Base-by-base conservation (phyloP, 2,329 filamentous ascomycete species). In the Fusarium nodosum region DNA sequence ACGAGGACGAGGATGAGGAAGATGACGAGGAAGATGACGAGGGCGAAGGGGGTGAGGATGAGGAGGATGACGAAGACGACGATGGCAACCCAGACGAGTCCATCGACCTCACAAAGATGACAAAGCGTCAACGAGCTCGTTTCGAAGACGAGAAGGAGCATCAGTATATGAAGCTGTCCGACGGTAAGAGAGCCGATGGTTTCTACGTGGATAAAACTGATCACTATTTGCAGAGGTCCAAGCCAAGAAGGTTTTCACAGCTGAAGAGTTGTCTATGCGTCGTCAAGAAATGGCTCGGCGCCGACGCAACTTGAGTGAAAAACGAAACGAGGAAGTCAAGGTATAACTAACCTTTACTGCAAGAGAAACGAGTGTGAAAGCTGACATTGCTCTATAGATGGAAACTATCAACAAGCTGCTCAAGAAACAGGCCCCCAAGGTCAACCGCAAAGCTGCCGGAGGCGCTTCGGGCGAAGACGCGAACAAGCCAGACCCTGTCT, bases 341-440 rank as follows among this genome's bases (percentile, higher is more conserved):
- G 86, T 85, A 81, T 57, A 78, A 18, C 15, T 5, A 11, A 31
- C 20, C 22, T 24, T 6, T 2, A 44, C 2, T 22, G 46, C 5
- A 18, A 46, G 72, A 55, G 73, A 58, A 5, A 26, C 5, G 5
- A 22, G 38, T 26, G 6, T 30, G 15, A 20, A 57, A 66, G 46
- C 61, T 65, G 33, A 73, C 53, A 41, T n/a, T 20, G 7, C 9
- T 24, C 30, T 52, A 22, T 72, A 94, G 92, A 93, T 93, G 87
- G 93, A 95, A 83, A 96, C 93, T 0, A 95, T 96, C 86, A 94
- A 96, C 83, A 94, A 94, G 75, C 88, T 96, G 3, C 88, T 96
- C 54, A 94, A 94, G 79, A 94, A 94, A 77, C 93, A 94, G 77
- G 91, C 92, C 1, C 90, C 92, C 26, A 94, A 95, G 79, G 88